phyloP scores from a whole-genome alignment of 2,329 filamentous ascomycete genomes.

The Seiridium cupressi region DNA sequence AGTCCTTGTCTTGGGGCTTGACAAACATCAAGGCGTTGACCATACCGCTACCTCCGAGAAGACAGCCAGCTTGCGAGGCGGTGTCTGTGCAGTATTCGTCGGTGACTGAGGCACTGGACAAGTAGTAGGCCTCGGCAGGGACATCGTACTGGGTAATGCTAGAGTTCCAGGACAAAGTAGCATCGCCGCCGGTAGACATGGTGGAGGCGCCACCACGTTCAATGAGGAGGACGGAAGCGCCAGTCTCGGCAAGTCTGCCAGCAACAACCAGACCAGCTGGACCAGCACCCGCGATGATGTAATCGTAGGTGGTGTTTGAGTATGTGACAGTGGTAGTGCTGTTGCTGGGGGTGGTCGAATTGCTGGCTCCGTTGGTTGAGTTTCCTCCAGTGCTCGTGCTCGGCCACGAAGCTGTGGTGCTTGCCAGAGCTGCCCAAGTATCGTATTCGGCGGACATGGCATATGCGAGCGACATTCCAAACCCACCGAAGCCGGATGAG shows the following conservation, averaged over 20 bases:
- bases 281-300: constrained; percentile 36
- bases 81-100: constrained; percentile 33
- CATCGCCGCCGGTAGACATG: constrained; percentile 27
- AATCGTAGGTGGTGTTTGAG: constrained; percentile 35
- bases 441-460: constrained; percentile 31
- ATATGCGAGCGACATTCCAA: constrained; percentile 27
- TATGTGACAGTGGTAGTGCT: constrained; percentile 18
- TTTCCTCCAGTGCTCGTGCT: constrained; percentile 9
- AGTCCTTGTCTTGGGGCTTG: constrained; percentile 28
- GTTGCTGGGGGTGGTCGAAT: constrained; percentile 13
- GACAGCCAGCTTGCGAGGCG: constrained; percentile 31
- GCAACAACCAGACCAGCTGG: constrained; percentile 33
- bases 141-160: constrained; percentile 29
- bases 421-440: constrained; percentile 22
- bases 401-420: constrained; percentile 6
- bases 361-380: constrained; percentile 13
- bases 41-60: constrained; percentile 33
- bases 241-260: constrained; percentile 33
- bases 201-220: constrained; percentile 35
- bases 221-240: constrained; percentile 33
- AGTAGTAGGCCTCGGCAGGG: constrained; percentile 23
- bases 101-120: constrained; percentile 17
- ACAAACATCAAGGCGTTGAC: constrained; percentile 33
- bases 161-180: constrained; percentile 29
- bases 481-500: constrained; percentile 35